Evolutionary conservation across 108 stramenopile species (phyloP).

Genomic region (Stephanodiscus minutulus): DNA sequence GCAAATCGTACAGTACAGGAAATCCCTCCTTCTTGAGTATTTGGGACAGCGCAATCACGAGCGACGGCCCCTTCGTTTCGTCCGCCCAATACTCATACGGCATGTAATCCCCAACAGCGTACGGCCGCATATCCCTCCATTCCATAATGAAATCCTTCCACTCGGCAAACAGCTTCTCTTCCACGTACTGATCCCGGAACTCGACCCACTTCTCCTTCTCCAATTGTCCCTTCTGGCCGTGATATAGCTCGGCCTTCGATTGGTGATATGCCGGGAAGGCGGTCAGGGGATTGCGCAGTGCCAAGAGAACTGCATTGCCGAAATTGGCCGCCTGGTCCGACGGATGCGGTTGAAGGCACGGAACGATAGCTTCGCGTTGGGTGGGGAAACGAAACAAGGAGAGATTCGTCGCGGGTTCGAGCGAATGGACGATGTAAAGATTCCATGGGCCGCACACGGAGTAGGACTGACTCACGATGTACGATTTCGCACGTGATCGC

Average conservation of each 20-base stretch:
- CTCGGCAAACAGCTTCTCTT: conserved; percentile 24
- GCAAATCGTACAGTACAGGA: conserved; percentile 38
- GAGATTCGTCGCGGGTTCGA: not conserved
- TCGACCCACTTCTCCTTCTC: conserved; percentile 44
- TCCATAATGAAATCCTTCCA: conserved; percentile 53
- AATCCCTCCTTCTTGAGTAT: conserved; percentile 50
- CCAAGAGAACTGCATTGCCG: conserved; percentile 29
- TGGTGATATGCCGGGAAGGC: conserved; percentile 59
- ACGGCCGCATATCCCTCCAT: conserved; percentile 54
- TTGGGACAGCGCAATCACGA: conserved; percentile 36
- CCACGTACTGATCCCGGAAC: conserved; percentile 55
- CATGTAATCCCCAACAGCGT: conserved; percentile 50
- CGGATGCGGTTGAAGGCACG: conserved; percentile 18
- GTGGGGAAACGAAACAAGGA: no score
- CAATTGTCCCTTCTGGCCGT: conserved; percentile 46
- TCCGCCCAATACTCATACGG: conserved; percentile 54
- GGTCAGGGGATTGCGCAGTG: conserved; percentile 55
- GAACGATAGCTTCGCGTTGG: conserved; percentile 20
- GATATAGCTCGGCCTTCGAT: conserved; percentile 60
- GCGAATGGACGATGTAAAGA: not conserved
- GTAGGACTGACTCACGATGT: conserved; percentile 12
- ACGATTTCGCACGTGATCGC: conserved; percentile 44
- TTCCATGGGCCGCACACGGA: not conserved
- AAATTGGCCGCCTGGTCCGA: conserved; percentile 34
- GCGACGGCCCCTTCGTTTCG: conserved; percentile 27